A percentile compares a stretch with the other conserved stretches of the same genome.
phyloP scores from a whole-genome alignment of 2,329 filamentous ascomycete species.

The Trichoderma semiorbis region DNA sequence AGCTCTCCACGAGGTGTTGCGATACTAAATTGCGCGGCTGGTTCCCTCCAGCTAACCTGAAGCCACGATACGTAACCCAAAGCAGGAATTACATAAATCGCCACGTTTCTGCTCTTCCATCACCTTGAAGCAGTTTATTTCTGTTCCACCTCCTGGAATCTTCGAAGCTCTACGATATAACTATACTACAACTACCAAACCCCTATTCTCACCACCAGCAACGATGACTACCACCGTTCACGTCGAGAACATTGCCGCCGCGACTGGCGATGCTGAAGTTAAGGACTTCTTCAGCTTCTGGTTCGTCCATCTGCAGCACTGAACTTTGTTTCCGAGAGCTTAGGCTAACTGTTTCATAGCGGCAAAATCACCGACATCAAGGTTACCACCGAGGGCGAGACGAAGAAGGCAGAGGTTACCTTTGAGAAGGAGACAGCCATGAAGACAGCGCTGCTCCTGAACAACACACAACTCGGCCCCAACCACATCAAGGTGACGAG shows the following conservation, averaged over 20 bases:
- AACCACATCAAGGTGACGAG: conserved; percentile 76
- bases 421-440: conserved; percentile 97
- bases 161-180: not conserved
- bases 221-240: conserved; percentile 57
- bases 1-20: not conserved
- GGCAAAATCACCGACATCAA: conserved; percentile 88
- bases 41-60: conserved; percentile 7
- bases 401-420: conserved; percentile 83
- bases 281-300: conserved; percentile 97
- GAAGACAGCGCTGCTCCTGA: conserved; percentile 92
- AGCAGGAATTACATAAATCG: conserved; percentile 12
- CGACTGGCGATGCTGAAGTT: conserved; percentile 86
- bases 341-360: conserved; percentile 43
- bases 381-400: conserved; percentile 64
- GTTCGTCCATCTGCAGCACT: conserved; percentile 45
- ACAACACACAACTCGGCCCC: conserved; percentile 90
- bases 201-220: not conserved
- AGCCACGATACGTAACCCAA: conserved; percentile 3
- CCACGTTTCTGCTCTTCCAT: not conserved
- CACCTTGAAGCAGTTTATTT: not conserved
- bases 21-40: conserved; percentile 12
- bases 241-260: conserved; percentile 81
- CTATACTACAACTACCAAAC: not conserved
- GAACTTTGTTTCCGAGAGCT: not conserved
- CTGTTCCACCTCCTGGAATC: conserved; percentile 1